A percentile compares a stretch with the other conserved stretches of the same genome.
Evolutionary conservation across 306 rosid genomes (phyloP).

Genomic region (Cucumis hystrix): DNA sequence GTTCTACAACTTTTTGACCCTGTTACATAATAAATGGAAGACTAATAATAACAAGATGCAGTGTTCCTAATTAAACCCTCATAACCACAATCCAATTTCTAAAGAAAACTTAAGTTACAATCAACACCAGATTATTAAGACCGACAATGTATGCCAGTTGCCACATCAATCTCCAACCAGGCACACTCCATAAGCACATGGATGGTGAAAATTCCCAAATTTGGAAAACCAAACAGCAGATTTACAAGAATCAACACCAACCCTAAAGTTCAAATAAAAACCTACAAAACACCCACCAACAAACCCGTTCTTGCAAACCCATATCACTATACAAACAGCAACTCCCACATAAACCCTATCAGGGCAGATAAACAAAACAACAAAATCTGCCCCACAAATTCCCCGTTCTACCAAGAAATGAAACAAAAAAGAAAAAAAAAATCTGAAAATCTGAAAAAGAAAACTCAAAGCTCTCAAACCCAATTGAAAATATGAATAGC

Average conservation of each 20-base stretch:
- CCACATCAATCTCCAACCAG: not conserved
- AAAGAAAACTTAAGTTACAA: not conserved
- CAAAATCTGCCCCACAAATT: not conserved
- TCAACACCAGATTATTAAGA: not conserved
- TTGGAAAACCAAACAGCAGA: not conserved
- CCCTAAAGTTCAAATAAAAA: not conserved
- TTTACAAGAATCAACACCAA: not conserved
- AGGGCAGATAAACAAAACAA: not conserved
- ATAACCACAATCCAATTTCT: not conserved
- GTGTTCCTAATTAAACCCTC: not conserved
- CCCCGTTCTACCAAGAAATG: not conserved
- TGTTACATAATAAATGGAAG: not conserved
- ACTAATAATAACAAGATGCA: not conserved
- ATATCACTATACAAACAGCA: too few relatives aligned
- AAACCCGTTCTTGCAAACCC: not conserved
- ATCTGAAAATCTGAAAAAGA: not conserved
- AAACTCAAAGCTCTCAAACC: not conserved
- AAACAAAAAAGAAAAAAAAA: not conserved
- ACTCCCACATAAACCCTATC: constrained; percentile 2
- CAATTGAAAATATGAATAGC: not conserved
- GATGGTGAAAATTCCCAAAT: not conserved
- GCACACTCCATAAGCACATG: not conserved
- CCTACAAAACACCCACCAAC: not conserved
- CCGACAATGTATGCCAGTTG: not conserved
- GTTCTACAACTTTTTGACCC: not conserved